Conservation (phyloP, 2,329 filamentous ascomycete species). For the Monosporascus ibericus region DNA sequence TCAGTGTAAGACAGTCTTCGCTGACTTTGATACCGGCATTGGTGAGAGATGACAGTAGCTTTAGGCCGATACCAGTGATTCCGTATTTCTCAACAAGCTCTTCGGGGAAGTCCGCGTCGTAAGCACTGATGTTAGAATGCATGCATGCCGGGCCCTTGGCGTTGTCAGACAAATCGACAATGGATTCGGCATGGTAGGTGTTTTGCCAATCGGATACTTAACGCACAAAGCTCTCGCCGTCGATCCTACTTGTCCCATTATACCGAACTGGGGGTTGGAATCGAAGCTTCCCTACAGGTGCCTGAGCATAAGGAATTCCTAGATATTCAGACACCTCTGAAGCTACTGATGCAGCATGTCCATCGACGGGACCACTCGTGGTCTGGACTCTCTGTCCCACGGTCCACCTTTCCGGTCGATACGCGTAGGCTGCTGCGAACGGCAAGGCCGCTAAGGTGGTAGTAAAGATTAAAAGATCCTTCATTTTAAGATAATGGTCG, state of each 20-base stretch:
- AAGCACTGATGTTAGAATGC: too few species aligned
- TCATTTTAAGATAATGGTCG: too few species aligned
- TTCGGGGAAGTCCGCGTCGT: too few species aligned
- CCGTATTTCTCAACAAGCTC: too few species aligned
- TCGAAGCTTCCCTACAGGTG: conserved; percentile 2
- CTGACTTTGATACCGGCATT: not conserved
- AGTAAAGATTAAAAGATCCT: too few species aligned
- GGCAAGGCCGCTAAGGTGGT: too few species aligned
- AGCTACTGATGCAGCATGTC: not conserved
- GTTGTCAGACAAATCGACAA: too few species aligned
- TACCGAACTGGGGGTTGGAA: not conserved
- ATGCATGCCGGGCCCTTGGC: not conserved
- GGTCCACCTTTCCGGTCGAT: not conserved
- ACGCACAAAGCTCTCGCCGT: conserved; percentile 1
- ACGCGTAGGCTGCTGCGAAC: too few species aligned
- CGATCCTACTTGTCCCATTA: not conserved
- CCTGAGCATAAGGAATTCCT: conserved; percentile 2
- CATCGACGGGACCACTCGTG: conserved; percentile 1
- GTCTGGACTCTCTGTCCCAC: conserved; percentile 2
- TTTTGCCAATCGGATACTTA: too few species aligned
- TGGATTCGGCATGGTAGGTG: too few species aligned
- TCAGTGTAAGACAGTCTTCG: conserved; percentile 3
- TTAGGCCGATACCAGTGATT: not conserved
- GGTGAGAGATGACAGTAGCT: not conserved
- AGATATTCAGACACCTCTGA: conserved; percentile 1